Evolutionary conservation across 2,329 filamentous ascomycete species (phyloP), one percentile per base, ranked within the genome.

Genomic region (Biscogniauxia sp.): DNA sequence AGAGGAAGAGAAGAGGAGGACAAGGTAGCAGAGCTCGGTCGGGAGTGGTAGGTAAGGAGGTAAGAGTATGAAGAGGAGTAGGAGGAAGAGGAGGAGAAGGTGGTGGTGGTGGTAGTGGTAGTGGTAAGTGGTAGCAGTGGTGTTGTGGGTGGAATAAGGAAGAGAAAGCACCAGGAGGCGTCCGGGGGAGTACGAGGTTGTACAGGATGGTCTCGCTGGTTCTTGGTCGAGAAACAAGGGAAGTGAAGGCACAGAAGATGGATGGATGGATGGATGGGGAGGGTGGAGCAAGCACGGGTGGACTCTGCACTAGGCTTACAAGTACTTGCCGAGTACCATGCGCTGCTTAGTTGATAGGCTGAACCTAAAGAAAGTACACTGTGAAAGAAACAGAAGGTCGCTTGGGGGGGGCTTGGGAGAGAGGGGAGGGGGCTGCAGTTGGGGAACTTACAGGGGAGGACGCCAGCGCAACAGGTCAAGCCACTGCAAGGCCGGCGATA

Each of bases 171-270:
- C 28, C 37, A 45, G 37, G 37, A 37, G 61, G 55, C 52, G 25
- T 50, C 52, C 62, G 37, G 63, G 65, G 63, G 64, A 66, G 66
- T 53, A 70, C 68, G 68, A 70, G 63, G 70, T 69, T 61, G 71
- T 70, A 67, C 62, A 60, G 64, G 64, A 64, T 62, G 59, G 55
- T 66, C 64, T 69, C 56, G 64, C 63, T 60, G 65, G 66, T 65
- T 66, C 68, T 71, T 69, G 65, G 61, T 65, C 60, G 62, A 67
- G 66, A 69, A 70, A 70, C 67, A 70, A 68, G 66, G 67, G 64
- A 69, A 66, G 62, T 57, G 59, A 54, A 65, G 59, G 61, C 60
- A 65, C 62, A 62, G 60, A 45, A 13, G 28, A 32, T 32, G 17
- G 37, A 61, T 58, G 56, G 55, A 56, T 61, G 60, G 55, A 58